A percentile compares a stretch with the other conserved stretches of the same genome.
Conservation (phyloP, 2,329 filamentous ascomycete genomes). For the Aspergillus alliaceus region DNA sequence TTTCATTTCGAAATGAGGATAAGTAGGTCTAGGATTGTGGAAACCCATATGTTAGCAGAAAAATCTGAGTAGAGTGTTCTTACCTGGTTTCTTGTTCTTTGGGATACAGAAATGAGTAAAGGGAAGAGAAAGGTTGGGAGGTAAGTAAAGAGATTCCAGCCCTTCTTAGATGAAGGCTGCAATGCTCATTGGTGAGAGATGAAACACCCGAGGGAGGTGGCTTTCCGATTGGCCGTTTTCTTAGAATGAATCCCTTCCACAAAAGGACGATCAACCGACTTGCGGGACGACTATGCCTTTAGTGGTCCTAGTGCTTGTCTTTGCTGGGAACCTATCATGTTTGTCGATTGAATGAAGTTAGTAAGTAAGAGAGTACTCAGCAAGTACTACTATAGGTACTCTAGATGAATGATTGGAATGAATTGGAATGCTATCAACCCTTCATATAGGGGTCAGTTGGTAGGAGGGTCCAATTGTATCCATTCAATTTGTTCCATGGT, state of each 20-base stretch:
- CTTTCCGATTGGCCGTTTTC: not conserved
- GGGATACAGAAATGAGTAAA: too few species aligned
- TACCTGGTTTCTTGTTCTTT: too few species aligned
- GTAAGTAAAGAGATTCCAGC: too few species aligned
- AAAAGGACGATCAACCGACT: not conserved
- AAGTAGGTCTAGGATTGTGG: too few species aligned
- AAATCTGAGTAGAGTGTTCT: too few species aligned
- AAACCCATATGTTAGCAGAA: too few species aligned
- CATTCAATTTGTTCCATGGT: not conserved
- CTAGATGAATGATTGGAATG: not conserved
- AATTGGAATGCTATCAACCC: not conserved
- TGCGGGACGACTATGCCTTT: not conserved
- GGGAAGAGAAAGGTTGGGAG: too few species aligned
- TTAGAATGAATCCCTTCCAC: not conserved
- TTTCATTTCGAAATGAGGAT: not conserved
- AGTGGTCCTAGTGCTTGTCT: not conserved
- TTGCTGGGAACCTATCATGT: not conserved
- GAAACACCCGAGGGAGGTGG: not conserved
- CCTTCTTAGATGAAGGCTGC: not conserved
- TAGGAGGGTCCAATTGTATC: too few species aligned
- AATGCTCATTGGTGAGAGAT: constrained; percentile 4
- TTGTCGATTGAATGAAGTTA: too few species aligned
- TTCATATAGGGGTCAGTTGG: too few species aligned
- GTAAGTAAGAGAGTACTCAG: too few species aligned
- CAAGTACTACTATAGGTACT: too few species aligned